These are phyloP conservation scores for Cryphonectria carpinicola DNA, from an alignment of 2,329 filamentous ascomycete species.

Conservation along the genomic window DNA sequence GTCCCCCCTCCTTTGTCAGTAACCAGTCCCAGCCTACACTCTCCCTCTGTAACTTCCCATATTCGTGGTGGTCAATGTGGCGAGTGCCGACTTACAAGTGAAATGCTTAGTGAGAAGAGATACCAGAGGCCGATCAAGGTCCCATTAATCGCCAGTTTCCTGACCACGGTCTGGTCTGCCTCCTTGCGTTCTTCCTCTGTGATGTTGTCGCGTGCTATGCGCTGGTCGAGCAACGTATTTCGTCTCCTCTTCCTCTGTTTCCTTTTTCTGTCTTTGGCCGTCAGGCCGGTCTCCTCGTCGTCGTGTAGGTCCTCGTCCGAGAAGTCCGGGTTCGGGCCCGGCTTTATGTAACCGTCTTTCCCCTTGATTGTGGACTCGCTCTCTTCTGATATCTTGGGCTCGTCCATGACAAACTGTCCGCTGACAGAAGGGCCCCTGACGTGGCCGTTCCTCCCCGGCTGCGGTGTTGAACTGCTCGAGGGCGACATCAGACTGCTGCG, in stretches of 20 bases:
- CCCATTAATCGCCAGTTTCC: slow-evolving; percentile 72
- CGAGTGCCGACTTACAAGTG: slow-evolving; percentile 65
- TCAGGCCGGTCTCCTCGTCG: slow-evolving; percentile 89
- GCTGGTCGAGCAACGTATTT: slow-evolving; percentile 71
- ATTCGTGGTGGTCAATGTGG: background rate
- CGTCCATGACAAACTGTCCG: slow-evolving; percentile 40
- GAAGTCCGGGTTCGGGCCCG: slow-evolving; percentile 49
- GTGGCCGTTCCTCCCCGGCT: slow-evolving; percentile 33
- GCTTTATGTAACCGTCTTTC: slow-evolving; percentile 27
- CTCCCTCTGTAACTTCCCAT: background rate
- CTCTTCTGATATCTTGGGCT: slow-evolving; percentile 54
- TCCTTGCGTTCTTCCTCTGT: slow-evolving; percentile 75
- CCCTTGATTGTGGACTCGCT: slow-evolving; percentile 32
- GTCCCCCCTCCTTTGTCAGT: slow-evolving; percentile 6
- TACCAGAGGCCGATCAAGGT: slow-evolving; percentile 86
- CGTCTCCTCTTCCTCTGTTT: slow-evolving; percentile 68
- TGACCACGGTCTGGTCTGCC: slow-evolving; percentile 75
- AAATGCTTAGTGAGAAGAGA: slow-evolving; percentile 89
- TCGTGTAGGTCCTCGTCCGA: slow-evolving; percentile 77
- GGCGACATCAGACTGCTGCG: slow-evolving; percentile 58
- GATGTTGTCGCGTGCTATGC: slow-evolving; percentile 64
- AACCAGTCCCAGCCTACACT: background rate
- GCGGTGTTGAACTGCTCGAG: slow-evolving; percentile 32
- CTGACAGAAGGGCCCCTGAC: slow-evolving; percentile 36
- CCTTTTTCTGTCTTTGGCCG: slow-evolving; percentile 70